phyloP scores from a whole-genome alignment of 164 flowering plant genomes.

The Magnolia sinica region DNA sequence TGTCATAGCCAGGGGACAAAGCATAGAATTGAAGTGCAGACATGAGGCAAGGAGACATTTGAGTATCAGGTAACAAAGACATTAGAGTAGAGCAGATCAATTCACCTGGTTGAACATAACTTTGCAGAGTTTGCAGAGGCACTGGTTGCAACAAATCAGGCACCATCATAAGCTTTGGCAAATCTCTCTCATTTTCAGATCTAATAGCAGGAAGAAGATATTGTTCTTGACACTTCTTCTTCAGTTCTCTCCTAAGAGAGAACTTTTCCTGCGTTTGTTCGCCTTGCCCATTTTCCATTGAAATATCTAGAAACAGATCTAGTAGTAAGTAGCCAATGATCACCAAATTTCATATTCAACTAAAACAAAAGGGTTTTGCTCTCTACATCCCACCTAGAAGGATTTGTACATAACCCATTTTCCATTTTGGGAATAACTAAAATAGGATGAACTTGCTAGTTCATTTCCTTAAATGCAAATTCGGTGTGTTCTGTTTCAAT shows the following conservation, averaged over 20 bases:
- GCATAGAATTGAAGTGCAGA: background rate
- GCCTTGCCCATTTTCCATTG: conserved; percentile 38
- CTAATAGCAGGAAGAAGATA: conserved; percentile 23
- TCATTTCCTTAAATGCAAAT: too few relatives aligned
- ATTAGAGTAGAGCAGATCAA: background rate
- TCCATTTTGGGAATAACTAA: too few relatives aligned
- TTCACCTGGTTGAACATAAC: conserved; percentile 43
- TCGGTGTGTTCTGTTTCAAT: too few relatives aligned
- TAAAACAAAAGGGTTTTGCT: background rate
- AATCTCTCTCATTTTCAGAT: conserved; percentile 30
- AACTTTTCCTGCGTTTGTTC: conserved; percentile 62
- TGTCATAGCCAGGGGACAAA: background rate
- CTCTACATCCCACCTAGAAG: too few relatives aligned
- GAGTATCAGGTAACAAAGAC: background rate
- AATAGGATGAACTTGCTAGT: too few relatives aligned
- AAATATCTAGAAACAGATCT: conserved; percentile 42
- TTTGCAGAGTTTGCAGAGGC: conserved; percentile 22
- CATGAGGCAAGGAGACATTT: background rate
- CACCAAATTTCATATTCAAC: conserved; percentile 10
- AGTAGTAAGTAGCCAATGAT: conserved; percentile 2
- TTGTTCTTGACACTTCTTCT: conserved; percentile 78
- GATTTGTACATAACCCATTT: too few relatives aligned
- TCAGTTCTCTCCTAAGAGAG: conserved; percentile 81
- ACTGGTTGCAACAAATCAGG: conserved; percentile 13
- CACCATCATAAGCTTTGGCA: conserved; percentile 7